These are phyloP conservation scores for Bromus sterilis DNA, from an alignment of 176 grass and related monocot species.

Conservation along the genomic window DNA sequence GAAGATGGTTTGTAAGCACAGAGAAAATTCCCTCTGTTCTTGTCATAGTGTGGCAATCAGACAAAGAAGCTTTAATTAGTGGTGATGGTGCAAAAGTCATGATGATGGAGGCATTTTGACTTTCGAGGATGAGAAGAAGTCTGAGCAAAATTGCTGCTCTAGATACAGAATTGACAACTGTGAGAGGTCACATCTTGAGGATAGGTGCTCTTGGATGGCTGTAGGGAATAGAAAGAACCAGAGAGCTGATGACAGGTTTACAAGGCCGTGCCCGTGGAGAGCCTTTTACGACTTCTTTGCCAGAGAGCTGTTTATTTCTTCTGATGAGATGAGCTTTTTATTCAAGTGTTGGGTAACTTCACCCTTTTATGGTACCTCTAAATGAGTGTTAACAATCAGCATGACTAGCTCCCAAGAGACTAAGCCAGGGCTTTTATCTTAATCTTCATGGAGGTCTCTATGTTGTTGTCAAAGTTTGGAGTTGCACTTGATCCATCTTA, in stretches of 20 bases:
- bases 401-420: neutral
- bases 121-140: constrained; percentile 53
- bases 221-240: neutral
- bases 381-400: neutral
- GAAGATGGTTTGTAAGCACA: constrained; percentile 24
- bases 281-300: constrained; percentile 53
- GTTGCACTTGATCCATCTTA: neutral
- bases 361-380: neutral
- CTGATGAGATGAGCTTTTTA: neutral
- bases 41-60: constrained; percentile 38
- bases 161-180: constrained; percentile 43
- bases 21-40: constrained; percentile 50
- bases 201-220: constrained; percentile 37
- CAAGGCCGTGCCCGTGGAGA: constrained; percentile 72
- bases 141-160: constrained; percentile 50
- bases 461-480: neutral
- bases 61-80: constrained; percentile 67
- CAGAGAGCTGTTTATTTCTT: neutral
- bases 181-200: constrained; percentile 49
- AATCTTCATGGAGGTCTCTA: neutral
- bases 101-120: constrained; percentile 60
- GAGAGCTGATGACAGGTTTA: constrained; percentile 71
- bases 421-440: neutral
- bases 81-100: constrained; percentile 36
- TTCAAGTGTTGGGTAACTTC: neutral